Conservation (phyloP, 164 flowering plant species). For the Annona cherimola region DNA sequence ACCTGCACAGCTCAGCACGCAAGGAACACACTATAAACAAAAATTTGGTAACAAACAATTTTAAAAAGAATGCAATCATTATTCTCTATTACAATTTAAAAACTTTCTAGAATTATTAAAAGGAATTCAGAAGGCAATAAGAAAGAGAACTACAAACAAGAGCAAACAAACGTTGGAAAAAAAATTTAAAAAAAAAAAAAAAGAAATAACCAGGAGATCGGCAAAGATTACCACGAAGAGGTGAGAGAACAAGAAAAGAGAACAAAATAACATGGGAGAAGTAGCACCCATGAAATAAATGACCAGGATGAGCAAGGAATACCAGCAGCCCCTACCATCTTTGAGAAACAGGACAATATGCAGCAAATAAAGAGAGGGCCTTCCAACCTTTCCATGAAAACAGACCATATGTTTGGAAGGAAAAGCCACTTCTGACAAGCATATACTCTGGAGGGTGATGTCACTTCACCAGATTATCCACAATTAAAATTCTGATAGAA, state of each 20-base stretch:
- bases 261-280: neutral
- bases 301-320: neutral
- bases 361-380: neutral
- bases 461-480: neutral
- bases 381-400: neutral
- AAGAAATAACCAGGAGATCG: neutral
- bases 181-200: no score
- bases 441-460: neutral
- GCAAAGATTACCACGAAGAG: neutral
- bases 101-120: neutral
- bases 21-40: constrained; percentile 4
- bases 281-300: neutral
- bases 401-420: neutral
- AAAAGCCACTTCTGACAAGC: no score
- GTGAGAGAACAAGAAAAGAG: no score
- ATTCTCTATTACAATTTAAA: neutral
- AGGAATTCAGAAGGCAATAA: neutral
- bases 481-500: neutral
- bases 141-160: neutral
- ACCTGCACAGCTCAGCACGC: constrained; percentile 47
- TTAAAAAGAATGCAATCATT: neutral
- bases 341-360: no score
- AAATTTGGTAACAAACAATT: neutral
- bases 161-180: no score
- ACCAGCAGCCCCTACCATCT: no score